Evolutionary conservation across 2,329 filamentous ascomycete species (phyloP), one percentile per base, ranked within the genome.

Genomic region (Claviceps purpurea): DNA sequence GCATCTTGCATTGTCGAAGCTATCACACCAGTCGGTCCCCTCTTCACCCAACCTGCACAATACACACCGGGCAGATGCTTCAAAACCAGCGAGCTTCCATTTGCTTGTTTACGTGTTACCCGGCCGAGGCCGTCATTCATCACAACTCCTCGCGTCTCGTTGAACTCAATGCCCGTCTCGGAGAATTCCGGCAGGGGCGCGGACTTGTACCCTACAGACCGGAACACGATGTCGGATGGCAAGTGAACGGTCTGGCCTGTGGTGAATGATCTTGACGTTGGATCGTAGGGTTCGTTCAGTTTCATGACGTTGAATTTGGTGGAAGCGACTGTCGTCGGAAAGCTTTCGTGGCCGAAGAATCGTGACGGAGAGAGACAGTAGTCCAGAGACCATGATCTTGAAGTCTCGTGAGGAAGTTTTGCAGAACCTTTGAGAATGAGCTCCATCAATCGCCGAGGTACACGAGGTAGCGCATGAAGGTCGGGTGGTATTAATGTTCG

Each of bases 1-100:
- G 93, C 91, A 65, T 98, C 93, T 54, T 85, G 81, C 89, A 98
- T 95, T 0, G 93, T 98, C 34, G 85, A 89, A 1, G 91, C 91
- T 65, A 98, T 98, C 3, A 97, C 90, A 2, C 93, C 93, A 0
- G 89, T 96, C 0, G 93, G 91, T 0, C 93, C 93, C 39, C 85
- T 80, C 71, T 97, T 97, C 10, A 96, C 89, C 93, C 93, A 98
- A 0, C 93, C 93, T 16, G 91, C 87, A 58, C 89, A 95, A 69
- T 98, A 98, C 30, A 95, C 68, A 0, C 91, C 89, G 0, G 84
- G 80, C 62, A 57, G 72, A 61, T 55, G 75, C 68, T 57, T 72
- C n/a, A 16, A 18, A n/a, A 38, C 20, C 59, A 50, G 73, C 60
- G 54, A 66, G 57, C 58, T 66, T 56, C 63, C 55, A 57, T 51